Evolutionary conservation across 305 asterid species (phyloP), one percentile per base, ranked within the genome.

Genomic region (Fraxinus xanthoxyloides): DNA sequence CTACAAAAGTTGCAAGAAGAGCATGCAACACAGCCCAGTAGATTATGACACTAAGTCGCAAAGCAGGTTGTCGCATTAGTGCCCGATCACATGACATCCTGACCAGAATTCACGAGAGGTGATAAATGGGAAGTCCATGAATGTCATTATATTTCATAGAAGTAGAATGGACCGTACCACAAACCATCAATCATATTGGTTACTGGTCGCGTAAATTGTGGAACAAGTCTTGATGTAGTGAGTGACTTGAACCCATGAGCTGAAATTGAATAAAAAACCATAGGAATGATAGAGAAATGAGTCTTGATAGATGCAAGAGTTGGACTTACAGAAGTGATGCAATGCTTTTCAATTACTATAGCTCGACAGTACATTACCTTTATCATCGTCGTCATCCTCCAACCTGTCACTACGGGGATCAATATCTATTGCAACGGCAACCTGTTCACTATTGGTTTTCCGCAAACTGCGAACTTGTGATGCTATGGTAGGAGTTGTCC

Each of bases 231-330:
- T 76, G 98, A 96, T 54, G 99, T 91, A 78, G 99, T 93, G 77
- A 96, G 92, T n/a, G 99, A 94, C 94, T 94, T 96, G 91, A 96
- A 96, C 85, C 98, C 99, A 85, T 96, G 99, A 88, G 99, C 99
- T 96, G 94, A 86, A 86, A 81, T 51, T 67, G 46, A 78, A 77
- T 13, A 77, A 76, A 75, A 56, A 77, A 48, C 13, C 69, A 56
- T 34, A 79, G 35, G 80, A 83, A 77, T 23, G 51, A 23, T 78
- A 32, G 35, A 80, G 31, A 38, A 56, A 73, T 74, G 78, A 82
- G 81, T 80, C 36, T 67, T 21, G 74, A 65, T 70, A 59, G 80
- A 80, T 59, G 30, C 77, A 46, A 70, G 81, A 83, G 69, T 76
- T 72, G 31, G 82, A 85, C 46, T 67, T 56, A 21, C 2, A 21